A percentile compares a stretch with the other conserved stretches of the same genome.
phyloP scores from a whole-genome alignment of 2,329 filamentous ascomycete genomes.

The Cercospora sojina region DNA sequence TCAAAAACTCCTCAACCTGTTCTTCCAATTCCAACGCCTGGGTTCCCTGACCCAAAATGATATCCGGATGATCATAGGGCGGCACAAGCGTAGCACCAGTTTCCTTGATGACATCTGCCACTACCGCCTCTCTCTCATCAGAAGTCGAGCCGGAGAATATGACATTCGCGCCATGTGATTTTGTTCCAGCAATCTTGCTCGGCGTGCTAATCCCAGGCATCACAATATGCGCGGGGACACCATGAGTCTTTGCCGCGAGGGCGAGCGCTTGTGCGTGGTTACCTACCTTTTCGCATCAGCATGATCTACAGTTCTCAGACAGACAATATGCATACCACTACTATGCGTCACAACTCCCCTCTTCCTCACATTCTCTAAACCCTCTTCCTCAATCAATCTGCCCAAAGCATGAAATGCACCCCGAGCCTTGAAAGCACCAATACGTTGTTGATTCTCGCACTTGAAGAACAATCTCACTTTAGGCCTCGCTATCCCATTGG shows the following conservation, averaged over 20 bases:
- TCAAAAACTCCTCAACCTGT: slow-evolving; percentile 63
- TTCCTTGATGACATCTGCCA: slow-evolving; percentile 64
- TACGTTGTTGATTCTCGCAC: slow-evolving; percentile 87
- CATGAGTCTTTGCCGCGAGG: slow-evolving; percentile 72
- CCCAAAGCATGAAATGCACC: slow-evolving; percentile 86
- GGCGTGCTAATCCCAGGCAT: slow-evolving; percentile 85
- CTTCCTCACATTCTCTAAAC: slow-evolving; percentile 56
- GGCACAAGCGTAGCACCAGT: slow-evolving; percentile 80
- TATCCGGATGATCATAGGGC: slow-evolving; percentile 88
- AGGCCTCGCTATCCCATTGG: slow-evolving; percentile 54
- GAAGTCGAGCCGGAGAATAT: slow-evolving; percentile 80
- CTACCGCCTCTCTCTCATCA: slow-evolving; percentile 75
- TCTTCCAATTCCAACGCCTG: slow-evolving; percentile 76
- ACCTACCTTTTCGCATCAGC: slow-evolving; percentile 52
- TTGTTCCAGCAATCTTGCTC: slow-evolving; percentile 83
- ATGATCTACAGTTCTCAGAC: background rate
- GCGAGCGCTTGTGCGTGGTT: slow-evolving; percentile 94
- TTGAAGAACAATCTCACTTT: slow-evolving; percentile 83
- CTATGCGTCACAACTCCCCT: slow-evolving; percentile 87
- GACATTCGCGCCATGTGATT: slow-evolving; percentile 72
- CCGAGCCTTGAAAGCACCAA: slow-evolving; percentile 89
- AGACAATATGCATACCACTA: slow-evolving; percentile 58
- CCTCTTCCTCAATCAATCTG: slow-evolving; percentile 63
- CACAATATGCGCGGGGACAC: slow-evolving; percentile 79
- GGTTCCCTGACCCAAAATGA: slow-evolving; percentile 92